Conservation (phyloP, 345 rosid genomes). For the Ceriops zippeliana region DNA sequence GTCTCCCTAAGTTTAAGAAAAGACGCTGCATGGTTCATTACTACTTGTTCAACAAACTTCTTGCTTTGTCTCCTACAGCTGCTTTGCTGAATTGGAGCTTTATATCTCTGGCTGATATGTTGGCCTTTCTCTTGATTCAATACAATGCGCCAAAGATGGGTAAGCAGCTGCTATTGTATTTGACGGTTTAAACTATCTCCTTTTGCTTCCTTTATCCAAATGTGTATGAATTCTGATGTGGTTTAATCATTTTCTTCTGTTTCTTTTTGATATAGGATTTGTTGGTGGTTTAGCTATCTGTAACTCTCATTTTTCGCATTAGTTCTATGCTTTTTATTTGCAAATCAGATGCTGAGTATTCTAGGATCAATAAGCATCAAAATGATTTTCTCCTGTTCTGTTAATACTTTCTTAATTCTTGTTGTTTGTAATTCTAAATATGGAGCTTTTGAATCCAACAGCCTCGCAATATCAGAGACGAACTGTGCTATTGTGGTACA, state of each 20-base stretch:
- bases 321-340: background rate
- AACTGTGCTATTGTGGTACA: slow-evolving; percentile 32
- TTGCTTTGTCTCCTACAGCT: too few relatives aligned
- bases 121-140: too few relatives aligned
- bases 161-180: slow-evolving; percentile 1
- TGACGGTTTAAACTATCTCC: background rate
- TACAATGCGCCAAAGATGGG: slow-evolving; percentile 15
- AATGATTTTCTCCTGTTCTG: background rate
- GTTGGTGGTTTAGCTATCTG: background rate
- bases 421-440: background rate
- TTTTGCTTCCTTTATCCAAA: background rate
- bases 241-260: background rate
- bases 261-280: too few relatives aligned
- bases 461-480: slow-evolving; percentile 34
- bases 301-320: background rate
- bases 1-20: too few relatives aligned
- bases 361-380: background rate
- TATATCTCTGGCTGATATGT: too few relatives aligned
- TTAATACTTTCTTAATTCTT: background rate
- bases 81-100: too few relatives aligned
- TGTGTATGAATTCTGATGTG: background rate
- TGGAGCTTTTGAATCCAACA: slow-evolving; percentile 12
- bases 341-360: background rate
- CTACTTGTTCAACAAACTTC: too few relatives aligned
- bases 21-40: too few relatives aligned